Evolutionary conservation across 768 basidiomycete genomes (phyloP).

Genomic region (Tricholoma saponaceum): DNA sequence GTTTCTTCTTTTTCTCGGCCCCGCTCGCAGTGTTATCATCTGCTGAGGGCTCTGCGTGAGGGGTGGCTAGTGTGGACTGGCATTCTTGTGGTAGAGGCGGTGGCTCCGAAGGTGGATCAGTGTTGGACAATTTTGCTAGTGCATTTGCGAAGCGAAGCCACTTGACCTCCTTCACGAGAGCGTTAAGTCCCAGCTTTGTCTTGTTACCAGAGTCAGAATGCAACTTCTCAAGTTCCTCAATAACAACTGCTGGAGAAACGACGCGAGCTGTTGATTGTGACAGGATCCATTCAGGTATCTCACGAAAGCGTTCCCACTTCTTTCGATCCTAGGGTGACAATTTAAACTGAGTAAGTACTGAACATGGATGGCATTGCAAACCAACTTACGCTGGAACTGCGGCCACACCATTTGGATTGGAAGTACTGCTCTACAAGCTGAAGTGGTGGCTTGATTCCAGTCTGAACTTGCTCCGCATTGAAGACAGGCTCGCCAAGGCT

Average conservation of each 20-base stretch:
- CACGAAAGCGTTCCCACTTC: conserved; percentile 19
- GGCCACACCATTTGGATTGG: not conserved
- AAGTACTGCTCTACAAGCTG: conserved; percentile 18
- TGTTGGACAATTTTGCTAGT: not conserved
- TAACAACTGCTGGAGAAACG: not conserved
- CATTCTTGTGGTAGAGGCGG: not conserved
- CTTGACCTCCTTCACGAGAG: conserved; percentile 1
- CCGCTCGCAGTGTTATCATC: too few species aligned
- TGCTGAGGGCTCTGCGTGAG: not conserved
- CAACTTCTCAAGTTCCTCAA: conserved; percentile 1
- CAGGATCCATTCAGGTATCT: conserved; percentile 19
- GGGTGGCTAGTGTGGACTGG: not conserved
- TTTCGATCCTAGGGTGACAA: conserved; percentile 10
- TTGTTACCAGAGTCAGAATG: not conserved
- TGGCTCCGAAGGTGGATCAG: not conserved
- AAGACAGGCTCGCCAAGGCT: conserved; percentile 15
- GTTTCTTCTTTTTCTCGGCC: not conserved
- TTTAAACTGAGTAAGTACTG: not conserved
- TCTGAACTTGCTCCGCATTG: conserved; percentile 11
- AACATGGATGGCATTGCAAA: not conserved
- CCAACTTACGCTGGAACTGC: not conserved
- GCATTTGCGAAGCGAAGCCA: not conserved
- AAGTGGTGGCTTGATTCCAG: conserved; percentile 23
- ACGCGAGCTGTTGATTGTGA: not conserved
- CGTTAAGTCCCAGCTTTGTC: not conserved